These are phyloP conservation scores for Phytophthora sp. DNA, from an alignment of 352 stramenopile genomes.

Conservation along the genomic window DNA sequence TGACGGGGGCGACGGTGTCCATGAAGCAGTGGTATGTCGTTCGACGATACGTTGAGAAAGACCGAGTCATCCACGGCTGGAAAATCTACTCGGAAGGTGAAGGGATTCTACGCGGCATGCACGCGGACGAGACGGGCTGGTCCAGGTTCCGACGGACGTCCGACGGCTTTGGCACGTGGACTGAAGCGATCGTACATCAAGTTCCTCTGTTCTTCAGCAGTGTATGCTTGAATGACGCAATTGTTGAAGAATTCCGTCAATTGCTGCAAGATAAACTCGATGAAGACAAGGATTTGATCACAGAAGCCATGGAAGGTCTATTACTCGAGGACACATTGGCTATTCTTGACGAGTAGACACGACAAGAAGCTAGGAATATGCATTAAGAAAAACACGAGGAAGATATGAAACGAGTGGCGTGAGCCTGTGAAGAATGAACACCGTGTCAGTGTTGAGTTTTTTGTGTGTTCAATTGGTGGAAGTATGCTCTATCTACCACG, in stretches of 20 bases:
- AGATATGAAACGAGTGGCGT: no score
- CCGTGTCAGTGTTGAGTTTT: no score
- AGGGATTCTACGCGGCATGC: constrained; percentile 1
- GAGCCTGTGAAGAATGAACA: no score
- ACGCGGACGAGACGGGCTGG: constrained; percentile 14
- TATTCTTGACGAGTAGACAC: constrained; percentile 1
- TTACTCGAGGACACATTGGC: constrained; percentile 1
- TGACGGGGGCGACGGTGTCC: neutral
- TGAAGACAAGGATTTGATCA: neutral
- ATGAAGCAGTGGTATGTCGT: constrained; percentile 4
- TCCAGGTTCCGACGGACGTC: neutral
- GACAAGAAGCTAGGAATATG: neutral
- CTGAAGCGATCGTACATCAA: neutral
- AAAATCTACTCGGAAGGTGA: constrained; percentile 16
- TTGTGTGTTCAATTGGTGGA: no score
- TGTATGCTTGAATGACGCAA: neutral
- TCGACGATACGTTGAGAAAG: constrained; percentile 5
- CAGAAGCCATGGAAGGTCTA: neutral
- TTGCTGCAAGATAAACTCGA: constrained; percentile 5
- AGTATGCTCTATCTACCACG: no score
- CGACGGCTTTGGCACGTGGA: neutral
- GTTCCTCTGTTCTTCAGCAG: neutral
- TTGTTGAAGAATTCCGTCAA: neutral
- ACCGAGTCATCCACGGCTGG: neutral
- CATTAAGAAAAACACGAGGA: no score